Percentiles rank a stretch among this genome's conserved stretches.
Conservation (phyloP, 805 yeast genomes). For the Candida krabiensis region DNA sequence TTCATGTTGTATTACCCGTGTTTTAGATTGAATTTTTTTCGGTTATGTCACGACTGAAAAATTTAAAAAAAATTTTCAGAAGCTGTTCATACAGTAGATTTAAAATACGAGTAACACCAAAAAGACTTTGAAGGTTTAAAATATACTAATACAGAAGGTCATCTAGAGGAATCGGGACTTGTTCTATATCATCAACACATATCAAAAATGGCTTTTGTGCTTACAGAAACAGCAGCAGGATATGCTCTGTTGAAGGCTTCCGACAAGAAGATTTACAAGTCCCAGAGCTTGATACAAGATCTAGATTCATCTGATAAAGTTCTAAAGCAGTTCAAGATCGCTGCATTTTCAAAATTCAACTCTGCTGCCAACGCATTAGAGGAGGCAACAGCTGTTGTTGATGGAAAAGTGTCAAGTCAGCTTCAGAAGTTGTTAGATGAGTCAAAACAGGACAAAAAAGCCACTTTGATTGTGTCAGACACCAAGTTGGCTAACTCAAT, state of each 20-base stretch:
- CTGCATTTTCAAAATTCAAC: slow-evolving; percentile 91
- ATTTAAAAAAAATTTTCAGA: slow-evolving; percentile 3
- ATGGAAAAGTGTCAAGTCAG: slow-evolving; percentile 89
- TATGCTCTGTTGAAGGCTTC: slow-evolving; percentile 96
- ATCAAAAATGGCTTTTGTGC: slow-evolving; percentile 81
- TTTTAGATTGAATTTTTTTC: slow-evolving; percentile 1
- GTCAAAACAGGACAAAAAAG: slow-evolving; percentile 75
- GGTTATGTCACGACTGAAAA: slow-evolving; percentile 1
- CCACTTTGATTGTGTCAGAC: slow-evolving; percentile 88
- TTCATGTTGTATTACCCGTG: slow-evolving; percentile 4
- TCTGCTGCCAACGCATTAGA: slow-evolving; percentile 96
- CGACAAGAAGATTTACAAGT: slow-evolving; percentile 94
- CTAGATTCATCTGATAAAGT: slow-evolving; percentile 82
- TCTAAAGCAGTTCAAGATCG: slow-evolving; percentile 85
- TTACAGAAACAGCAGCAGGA: slow-evolving; percentile 98
- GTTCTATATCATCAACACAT: too few species aligned
- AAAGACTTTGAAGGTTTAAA: too few species aligned
- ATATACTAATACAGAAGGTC: too few species aligned
- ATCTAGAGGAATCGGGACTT: too few species aligned
- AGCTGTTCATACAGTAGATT: slow-evolving; percentile 2
- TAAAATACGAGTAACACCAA: too few species aligned
- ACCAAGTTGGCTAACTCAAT: slow-evolving; percentile 95
- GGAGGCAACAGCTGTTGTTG: slow-evolving; percentile 89
- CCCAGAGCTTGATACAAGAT: slow-evolving; percentile 70
- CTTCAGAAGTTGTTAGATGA: slow-evolving; percentile 75